These are phyloP conservation scores for Malassezia psittaci DNA, from an alignment of 1,284 basidiomycete species.

Conservation along the genomic window DNA sequence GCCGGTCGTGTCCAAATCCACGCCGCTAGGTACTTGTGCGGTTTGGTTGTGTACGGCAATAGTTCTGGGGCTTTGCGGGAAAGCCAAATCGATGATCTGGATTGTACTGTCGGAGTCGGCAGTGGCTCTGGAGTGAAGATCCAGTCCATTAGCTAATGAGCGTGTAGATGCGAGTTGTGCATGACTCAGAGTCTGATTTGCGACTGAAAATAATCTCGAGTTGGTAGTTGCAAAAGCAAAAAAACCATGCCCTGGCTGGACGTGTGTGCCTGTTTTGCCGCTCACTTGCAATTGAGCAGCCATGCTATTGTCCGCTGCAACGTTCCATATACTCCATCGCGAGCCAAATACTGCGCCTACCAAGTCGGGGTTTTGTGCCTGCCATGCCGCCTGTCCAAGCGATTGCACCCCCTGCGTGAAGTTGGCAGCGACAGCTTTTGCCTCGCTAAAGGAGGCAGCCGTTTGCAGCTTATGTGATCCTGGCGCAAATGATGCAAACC, in stretches of 20 bases:
- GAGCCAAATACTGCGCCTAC: slow-evolving; percentile 11
- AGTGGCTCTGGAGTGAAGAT: too few relatives aligned
- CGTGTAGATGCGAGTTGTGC: too few relatives aligned
- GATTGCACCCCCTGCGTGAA: slow-evolving; percentile 1
- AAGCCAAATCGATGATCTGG: slow-evolving; percentile 13
- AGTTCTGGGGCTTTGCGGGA: slow-evolving; percentile 4
- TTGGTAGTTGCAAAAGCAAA: slow-evolving; percentile 13
- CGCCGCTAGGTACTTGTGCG: neutral
- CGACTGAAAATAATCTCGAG: slow-evolving; percentile 10
- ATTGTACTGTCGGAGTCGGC: neutral
- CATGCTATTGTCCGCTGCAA: neutral
- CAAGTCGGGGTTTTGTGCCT: slow-evolving; percentile 11
- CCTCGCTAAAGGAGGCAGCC: slow-evolving; percentile 5
- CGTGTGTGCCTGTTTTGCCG: neutral
- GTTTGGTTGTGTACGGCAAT: slow-evolving; percentile 6
- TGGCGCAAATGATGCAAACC: slow-evolving; percentile 8
- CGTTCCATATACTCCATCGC: slow-evolving; percentile 17
- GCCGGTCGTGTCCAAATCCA: slow-evolving; percentile 4
- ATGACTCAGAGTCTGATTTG: neutral
- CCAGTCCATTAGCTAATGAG: too few relatives aligned
- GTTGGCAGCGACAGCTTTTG: neutral
- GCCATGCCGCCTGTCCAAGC: slow-evolving; percentile 14
- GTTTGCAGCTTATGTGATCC: slow-evolving; percentile 2
- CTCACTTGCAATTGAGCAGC: neutral
- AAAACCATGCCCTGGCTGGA: neutral